Percentiles rank a stretch among this genome's conserved stretches.
Conservation (phyloP, 2,329 filamentous ascomycete species). For the Simplicillium aogashimaense region DNA sequence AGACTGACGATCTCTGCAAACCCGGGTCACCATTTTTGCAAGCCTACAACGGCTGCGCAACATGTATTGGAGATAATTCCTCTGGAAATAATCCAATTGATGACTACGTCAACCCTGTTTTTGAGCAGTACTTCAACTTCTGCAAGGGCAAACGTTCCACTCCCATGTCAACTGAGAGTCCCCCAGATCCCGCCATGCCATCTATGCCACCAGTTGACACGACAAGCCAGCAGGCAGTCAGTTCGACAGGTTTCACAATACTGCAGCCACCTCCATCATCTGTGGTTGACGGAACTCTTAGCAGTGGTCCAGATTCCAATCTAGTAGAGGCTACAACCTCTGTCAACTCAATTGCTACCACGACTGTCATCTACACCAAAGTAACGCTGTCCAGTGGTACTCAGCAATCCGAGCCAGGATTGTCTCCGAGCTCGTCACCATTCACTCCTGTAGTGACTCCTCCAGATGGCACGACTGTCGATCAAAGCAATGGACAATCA, state of each 20-base stretch:
- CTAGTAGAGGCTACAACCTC: no score
- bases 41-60: conserved; percentile 25
- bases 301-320: no score
- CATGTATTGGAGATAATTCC: conserved; percentile 26
- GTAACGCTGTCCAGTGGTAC: no score
- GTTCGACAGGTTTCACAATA: conserved; percentile 11
- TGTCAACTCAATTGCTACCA: no score
- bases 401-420: no score
- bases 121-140: conserved; percentile 34
- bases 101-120: conserved; percentile 25
- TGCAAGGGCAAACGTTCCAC: conserved; percentile 24
- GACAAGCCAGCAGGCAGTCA: conserved; percentile 14
- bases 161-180: conserved; percentile 7
- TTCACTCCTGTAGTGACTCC: conserved; percentile 1
- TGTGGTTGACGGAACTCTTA: no score
- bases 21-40: conserved; percentile 28
- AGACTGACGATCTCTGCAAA: conserved; percentile 34
- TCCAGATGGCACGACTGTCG: background rate
- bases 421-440: background rate
- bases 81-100: conserved; percentile 16
- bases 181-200: conserved; percentile 15
- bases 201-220: conserved; percentile 13
- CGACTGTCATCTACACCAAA: no score
- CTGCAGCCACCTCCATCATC: conserved; percentile 5
- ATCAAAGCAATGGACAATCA: conserved; percentile 7